phyloP scores from a whole-genome alignment of 2,329 filamentous ascomycete species.

The Zasmidium cellare region DNA sequence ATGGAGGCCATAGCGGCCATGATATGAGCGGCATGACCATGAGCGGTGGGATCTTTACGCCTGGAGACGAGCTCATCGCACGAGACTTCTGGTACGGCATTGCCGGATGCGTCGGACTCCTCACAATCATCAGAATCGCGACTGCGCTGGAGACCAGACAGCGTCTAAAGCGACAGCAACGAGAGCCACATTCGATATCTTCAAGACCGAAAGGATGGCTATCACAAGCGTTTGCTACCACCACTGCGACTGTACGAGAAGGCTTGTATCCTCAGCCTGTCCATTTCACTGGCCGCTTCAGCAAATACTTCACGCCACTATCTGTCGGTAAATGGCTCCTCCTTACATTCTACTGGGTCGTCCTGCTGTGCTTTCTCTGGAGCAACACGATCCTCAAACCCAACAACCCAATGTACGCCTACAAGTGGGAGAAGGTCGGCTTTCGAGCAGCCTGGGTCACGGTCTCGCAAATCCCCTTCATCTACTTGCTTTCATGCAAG shows the following conservation, averaged over 20 bases:
- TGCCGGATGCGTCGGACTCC: conserved; percentile 25
- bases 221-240: conserved; percentile 30
- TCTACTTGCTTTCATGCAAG: conserved; percentile 53
- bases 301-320: conserved; percentile 34
- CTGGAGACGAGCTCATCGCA: conserved; percentile 26
- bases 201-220: conserved; percentile 26
- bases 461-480: conserved; percentile 63
- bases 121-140: conserved; percentile 19
- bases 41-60: conserved; percentile 29
- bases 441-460: conserved; percentile 69
- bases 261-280: conserved; percentile 31
- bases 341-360: conserved; percentile 31
- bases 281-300: conserved; percentile 30
- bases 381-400: conserved; percentile 29
- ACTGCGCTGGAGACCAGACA: conserved; percentile 17
- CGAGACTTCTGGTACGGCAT: conserved; percentile 33
- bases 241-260: conserved; percentile 28
- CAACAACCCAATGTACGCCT: conserved; percentile 29
- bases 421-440: conserved; percentile 59
- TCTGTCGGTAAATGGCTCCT: conserved; percentile 31
- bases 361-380: conserved; percentile 33
- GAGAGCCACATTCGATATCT: conserved; percentile 17
- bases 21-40: conserved; percentile 32
- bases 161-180: conserved; percentile 12
- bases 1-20: conserved; percentile 16